Evolutionary conservation across 225 moss, liverwort and hornwort species (phyloP), one percentile per base, ranked within the genome.

Genomic region (Ulota crispa): DNA sequence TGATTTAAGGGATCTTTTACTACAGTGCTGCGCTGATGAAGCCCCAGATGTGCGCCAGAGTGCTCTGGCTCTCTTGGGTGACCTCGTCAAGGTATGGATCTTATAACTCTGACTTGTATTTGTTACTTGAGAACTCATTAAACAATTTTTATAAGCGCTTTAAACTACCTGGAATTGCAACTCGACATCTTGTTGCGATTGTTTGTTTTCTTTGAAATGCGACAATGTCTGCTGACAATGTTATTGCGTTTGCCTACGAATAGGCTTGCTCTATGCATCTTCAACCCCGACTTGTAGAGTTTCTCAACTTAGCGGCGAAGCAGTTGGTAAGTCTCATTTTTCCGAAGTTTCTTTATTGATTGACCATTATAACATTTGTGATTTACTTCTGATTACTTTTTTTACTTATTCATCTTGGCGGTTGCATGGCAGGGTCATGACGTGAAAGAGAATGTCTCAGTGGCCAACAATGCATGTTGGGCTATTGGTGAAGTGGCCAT

Each of bases 381-480:
- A 30, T 42, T 9, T 32, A 39, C 30, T 80, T 71, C 21, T 64
- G 43, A 50, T 72, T 70, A 10, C 13, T 20, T 79, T 82, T 54
- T 45, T 43, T 45, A 70, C 71, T 79, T 3, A 75, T 26, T 64
- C 39, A 45, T 63, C 45, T 23, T 72, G 73, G 59, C 5, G 82
- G 75, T 75, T 79, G 70, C 78, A 81, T 89, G 90, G 88, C 95
- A 97, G 96, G 93, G 92, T 81, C 91, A 89, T 75, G 96, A 95
- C 89, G 93, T 91, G 64, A 95, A 92, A 80, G 96, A 97, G 63
- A 97, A 97, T 89, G 95, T 97, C 60, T 97, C 96, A 24, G 97
- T 97, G 27, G 97, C 95, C 64, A 97, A 97, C 87, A 97, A 97
- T 84, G 97, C 97, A 34, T 97, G 97, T 83, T 97, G 97, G 97